Evolutionary conservation across 805 yeast species (phyloP).

Genomic region (Ogataea methanolica): DNA sequence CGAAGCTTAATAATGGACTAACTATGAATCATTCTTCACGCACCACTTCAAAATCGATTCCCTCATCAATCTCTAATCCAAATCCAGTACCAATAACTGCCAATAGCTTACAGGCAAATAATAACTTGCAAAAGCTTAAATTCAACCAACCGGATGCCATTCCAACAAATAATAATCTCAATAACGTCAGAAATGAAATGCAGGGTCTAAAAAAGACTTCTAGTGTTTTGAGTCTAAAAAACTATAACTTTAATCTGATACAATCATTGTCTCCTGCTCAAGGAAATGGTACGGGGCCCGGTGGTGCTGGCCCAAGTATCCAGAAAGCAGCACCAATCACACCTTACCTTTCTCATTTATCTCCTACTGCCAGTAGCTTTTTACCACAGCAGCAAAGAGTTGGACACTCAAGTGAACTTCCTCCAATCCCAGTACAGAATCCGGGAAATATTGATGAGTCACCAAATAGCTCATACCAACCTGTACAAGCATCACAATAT

Average conservation of each 20-base stretch:
- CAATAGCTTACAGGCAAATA: background rate
- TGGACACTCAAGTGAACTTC: no score
- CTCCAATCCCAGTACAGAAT: no score
- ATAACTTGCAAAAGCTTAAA: background rate
- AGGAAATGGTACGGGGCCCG: background rate
- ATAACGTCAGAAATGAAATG: background rate
- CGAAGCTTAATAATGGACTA: background rate
- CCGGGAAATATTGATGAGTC: no score
- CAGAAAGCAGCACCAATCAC: no score
- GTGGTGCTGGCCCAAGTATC: background rate
- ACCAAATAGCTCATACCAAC: no score
- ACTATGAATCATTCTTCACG: no score
- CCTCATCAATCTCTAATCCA: background rate
- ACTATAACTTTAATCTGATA: constrained; percentile 6
- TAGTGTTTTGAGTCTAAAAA: constrained; percentile 5
- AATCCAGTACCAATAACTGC: background rate
- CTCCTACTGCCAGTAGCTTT: no score
- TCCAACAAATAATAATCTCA: background rate
- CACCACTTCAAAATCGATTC: background rate
- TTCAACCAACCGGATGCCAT: background rate
- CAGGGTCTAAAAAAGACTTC: constrained; percentile 1
- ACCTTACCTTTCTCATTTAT: no score
- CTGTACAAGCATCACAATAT: no score
- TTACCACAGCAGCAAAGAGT: no score
- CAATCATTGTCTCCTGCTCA: background rate